A percentile compares a stretch with the other conserved stretches of the same genome.
phyloP scores from a whole-genome alignment of 192 early-diverging fungal genomes.

The Coemansia sp. region DNA sequence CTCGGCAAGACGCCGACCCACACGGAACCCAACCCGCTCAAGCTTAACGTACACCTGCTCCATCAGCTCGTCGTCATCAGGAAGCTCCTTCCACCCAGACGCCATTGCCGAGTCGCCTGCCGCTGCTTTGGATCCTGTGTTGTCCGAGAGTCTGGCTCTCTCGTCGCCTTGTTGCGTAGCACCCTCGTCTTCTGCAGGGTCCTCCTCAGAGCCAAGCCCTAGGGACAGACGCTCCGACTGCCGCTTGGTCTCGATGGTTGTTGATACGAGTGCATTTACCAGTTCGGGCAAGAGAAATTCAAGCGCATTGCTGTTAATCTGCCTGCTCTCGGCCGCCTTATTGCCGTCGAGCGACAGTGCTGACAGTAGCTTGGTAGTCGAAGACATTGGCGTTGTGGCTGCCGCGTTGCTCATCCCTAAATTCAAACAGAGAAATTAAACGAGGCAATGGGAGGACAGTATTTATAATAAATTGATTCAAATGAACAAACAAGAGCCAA shows the following conservation, averaged over 20 bases:
- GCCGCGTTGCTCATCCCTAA: too few species aligned
- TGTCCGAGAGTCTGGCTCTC: not conserved
- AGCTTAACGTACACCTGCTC: constrained; percentile 90
- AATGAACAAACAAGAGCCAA: too few species aligned
- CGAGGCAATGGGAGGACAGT: too few species aligned
- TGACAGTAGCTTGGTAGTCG: constrained; percentile 21
- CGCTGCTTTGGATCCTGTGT: not conserved
- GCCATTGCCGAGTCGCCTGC: not conserved
- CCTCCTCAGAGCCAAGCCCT: constrained; percentile 5
- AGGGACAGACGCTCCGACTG: constrained; percentile 15
- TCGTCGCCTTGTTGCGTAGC: too few species aligned
- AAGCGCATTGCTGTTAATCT: constrained; percentile 33
- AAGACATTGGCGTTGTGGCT: not conserved
- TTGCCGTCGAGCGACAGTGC: constrained; percentile 37
- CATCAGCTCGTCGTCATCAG: constrained; percentile 63
- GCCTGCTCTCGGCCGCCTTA: constrained; percentile 20
- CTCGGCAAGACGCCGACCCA: constrained; percentile 85
- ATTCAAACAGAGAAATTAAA: too few species aligned
- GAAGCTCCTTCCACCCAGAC: constrained; percentile 40
- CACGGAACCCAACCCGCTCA: constrained; percentile 85
- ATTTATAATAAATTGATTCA: too few species aligned
- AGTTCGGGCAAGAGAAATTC: constrained; percentile 45
- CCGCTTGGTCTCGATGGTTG: constrained; percentile 24
- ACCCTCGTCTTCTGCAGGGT: not conserved
- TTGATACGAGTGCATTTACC: constrained; percentile 31